Percentiles rank a stretch among this genome's conserved stretches.
Conservation (phyloP, 2,329 filamentous ascomycete genomes). For the Xenoacremonium recifei region DNA sequence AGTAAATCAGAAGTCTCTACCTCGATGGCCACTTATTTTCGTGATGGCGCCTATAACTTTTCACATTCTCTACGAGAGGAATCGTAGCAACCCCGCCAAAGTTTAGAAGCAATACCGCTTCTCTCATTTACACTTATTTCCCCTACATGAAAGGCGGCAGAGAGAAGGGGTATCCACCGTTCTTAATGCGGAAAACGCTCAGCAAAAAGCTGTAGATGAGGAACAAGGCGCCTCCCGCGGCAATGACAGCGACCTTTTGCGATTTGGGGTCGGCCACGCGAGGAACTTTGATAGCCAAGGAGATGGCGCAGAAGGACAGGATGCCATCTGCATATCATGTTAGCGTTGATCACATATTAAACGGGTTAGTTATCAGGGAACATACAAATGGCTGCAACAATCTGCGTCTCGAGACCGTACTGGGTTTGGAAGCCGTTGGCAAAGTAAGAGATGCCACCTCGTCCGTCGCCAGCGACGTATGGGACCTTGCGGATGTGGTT, state of each 20-base stretch:
- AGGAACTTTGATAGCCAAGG: constrained; percentile 90
- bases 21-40: no score
- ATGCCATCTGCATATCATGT: constrained; percentile 55
- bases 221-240: constrained; percentile 76
- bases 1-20: no score
- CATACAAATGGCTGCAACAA: constrained; percentile 91
- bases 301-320: constrained; percentile 85
- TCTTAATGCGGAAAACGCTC: constrained; percentile 93
- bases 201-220: constrained; percentile 91
- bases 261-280: constrained; percentile 73
- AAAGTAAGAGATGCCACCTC: constrained; percentile 86
- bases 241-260: constrained; percentile 78
- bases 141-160: constrained; percentile 78
- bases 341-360: constrained; percentile 18
- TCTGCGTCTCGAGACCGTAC: constrained; percentile 91
- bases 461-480: constrained; percentile 82
- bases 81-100: no score
- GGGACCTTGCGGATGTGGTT: constrained; percentile 97
- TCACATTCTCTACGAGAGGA: no score
- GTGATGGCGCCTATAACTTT: no score
- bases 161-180: constrained; percentile 90
- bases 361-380: constrained; percentile 20
- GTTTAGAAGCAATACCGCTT: no score
- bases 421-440: constrained; percentile 91
- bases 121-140: not conserved